Evolutionary conservation across 2,329 filamentous ascomycete genomes (phyloP), one percentile per base, ranked within the genome.

Genomic region (Cercospora zeae-maydis): DNA sequence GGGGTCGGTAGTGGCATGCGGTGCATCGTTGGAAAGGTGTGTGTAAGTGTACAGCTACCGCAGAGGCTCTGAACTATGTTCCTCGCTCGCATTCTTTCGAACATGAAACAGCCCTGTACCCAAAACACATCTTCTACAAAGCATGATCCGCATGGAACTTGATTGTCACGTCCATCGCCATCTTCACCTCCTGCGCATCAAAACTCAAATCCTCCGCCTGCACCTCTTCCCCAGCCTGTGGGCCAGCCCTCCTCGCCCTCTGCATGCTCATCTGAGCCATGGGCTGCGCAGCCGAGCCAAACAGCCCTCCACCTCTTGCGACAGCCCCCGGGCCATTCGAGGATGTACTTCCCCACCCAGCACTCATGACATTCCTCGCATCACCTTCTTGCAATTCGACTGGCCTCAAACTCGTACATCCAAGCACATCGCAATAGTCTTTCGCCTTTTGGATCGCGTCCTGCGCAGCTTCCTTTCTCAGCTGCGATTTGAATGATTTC

Each of bases 361-460:
- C 11, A 30, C 37, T 59, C 56, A 63, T 54, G 31, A 14, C 21
- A 52, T 42, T 36, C 16, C 19, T 63, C 34, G 21, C 51, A 39
- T 56, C 33, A 3, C 65, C 68, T 31, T 70, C 66, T 27, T 59
- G 55, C 31, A 71, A 54, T 33, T 69, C 61, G 1, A 67, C 53
- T 0, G 69, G 59, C 21, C 64, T 51, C 3, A 69, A 33, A 34
- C 69, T 67, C 30, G 31, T 54, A 51, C 64, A 69, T 1, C 59
- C 62, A 7, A 70, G 61, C 9, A 67, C 65, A 6, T 66, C 64
- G 45, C 68, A 67, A 52, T 71, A 71, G 34, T 70, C 68, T 14
- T 55, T 59, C 11, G 67, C 69, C 59, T 69, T 70, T 14, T 55
- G 30, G 47, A 69, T 42, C 2, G 69, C 69, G 27, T 70, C 68